phyloP scores from a whole-genome alignment of 768 basidiomycete species.

The Calocybe gangraenosa region DNA sequence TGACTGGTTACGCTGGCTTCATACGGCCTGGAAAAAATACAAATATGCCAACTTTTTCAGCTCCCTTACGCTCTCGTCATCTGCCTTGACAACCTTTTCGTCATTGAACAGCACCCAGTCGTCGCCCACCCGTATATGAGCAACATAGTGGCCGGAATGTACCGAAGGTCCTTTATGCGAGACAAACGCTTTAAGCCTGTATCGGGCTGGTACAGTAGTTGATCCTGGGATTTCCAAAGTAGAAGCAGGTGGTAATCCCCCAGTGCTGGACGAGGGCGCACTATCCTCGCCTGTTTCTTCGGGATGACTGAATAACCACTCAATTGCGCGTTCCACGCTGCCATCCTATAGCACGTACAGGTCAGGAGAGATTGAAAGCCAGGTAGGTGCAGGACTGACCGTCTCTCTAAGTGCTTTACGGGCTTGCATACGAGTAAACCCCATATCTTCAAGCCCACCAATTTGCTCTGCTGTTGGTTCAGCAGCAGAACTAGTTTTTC shows the following conservation, averaged over 20 bases:
- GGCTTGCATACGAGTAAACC: conserved; percentile 81
- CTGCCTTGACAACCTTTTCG: conserved; percentile 92
- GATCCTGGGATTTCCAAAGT: conserved; percentile 42
- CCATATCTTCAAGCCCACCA: conserved; percentile 81
- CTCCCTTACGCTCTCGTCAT: conserved; percentile 73
- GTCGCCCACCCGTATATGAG: conserved; percentile 59
- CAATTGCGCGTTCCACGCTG: conserved; percentile 81
- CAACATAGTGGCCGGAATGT: conserved; percentile 93
- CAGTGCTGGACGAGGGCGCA: conserved; percentile 18
- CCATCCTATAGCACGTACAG: conserved; percentile 45
- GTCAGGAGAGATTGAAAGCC: background rate
- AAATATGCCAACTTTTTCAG: conserved; percentile 88
- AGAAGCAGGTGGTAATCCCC: conserved; percentile 10
- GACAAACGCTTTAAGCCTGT: conserved; percentile 87
- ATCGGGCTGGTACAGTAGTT: conserved; percentile 63
- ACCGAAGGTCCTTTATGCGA: conserved; percentile 97
- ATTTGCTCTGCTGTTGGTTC: conserved; percentile 75
- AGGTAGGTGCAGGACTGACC: conserved; percentile 35
- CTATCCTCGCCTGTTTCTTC: conserved; percentile 73
- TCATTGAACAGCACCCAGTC: conserved; percentile 95
- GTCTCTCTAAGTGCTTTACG: conserved; percentile 85
- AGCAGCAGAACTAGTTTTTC: conserved; percentile 19
- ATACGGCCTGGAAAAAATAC: conserved; percentile 75
- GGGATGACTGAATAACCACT: conserved; percentile 95
- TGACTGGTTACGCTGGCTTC: too few species aligned